Evolutionary conservation across 2,329 filamentous ascomycete genomes (phyloP).

Genomic region (Xylaria polymorpha): DNA sequence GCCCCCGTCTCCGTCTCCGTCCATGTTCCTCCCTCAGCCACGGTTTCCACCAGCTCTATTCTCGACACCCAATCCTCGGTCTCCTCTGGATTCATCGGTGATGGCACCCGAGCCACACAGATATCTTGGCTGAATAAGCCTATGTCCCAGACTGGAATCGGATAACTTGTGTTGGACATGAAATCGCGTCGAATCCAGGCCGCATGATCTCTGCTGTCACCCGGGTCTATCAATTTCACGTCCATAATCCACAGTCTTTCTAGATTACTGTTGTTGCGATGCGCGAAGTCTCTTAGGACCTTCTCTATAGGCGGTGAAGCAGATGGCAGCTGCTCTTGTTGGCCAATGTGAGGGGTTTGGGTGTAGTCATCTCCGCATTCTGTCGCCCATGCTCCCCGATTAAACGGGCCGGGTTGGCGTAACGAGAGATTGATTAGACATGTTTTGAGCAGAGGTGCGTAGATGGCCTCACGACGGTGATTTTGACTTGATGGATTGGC

Average conservation of each 20-base stretch:
- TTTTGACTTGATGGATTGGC: slow-evolving; percentile 14
- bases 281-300: slow-evolving; percentile 23
- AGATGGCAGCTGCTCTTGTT: slow-evolving; percentile 15
- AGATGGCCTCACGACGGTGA: slow-evolving; percentile 10
- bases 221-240: slow-evolving; percentile 7
- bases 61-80: slow-evolving; percentile 30
- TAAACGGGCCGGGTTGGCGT: slow-evolving; percentile 14
- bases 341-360: not conserved
- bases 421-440: slow-evolving; percentile 36
- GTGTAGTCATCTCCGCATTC: not conserved
- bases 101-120: slow-evolving; percentile 26
- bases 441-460: slow-evolving; percentile 30
- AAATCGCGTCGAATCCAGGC: slow-evolving; percentile 39
- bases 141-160: slow-evolving; percentile 27
- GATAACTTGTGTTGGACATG: slow-evolving; percentile 30
- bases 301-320: slow-evolving; percentile 26
- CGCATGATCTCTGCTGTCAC: slow-evolving; percentile 9
- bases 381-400: slow-evolving; percentile 14
- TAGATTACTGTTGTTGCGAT: slow-evolving; percentile 24
- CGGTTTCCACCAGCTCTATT: slow-evolving; percentile 14
- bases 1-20: slow-evolving; percentile 17
- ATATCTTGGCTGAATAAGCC: not conserved
- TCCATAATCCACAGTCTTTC: slow-evolving; percentile 34
- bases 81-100: not conserved
- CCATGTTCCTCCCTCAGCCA: slow-evolving; percentile 32